Percentiles rank a stretch among this genome's conserved stretches.
These are phyloP conservation scores for Nakazawaea wyomingensis DNA, from an alignment of 805 yeast genomes.

Conservation along the genomic window DNA sequence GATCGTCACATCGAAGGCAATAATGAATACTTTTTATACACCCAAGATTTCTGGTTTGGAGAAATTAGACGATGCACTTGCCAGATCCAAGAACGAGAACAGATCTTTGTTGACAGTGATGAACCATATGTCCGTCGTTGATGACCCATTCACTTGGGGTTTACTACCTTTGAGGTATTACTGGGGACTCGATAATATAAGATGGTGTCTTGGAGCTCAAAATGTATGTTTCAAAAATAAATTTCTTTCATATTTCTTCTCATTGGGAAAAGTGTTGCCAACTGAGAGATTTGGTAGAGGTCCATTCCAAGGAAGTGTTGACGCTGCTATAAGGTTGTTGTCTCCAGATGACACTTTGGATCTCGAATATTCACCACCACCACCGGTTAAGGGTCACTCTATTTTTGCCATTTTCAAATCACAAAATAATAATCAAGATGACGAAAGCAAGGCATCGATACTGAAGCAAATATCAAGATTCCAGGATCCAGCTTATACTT, in stretches of 20 bases:
- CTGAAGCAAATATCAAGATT: slow-evolving; percentile 16
- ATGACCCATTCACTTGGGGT: slow-evolving; percentile 91
- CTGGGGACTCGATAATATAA: slow-evolving; percentile 54
- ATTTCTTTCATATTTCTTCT: slow-evolving; percentile 56
- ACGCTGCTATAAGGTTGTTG: slow-evolving; percentile 75
- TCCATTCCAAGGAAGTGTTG: slow-evolving; percentile 86
- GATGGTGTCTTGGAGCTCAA: slow-evolving; percentile 95
- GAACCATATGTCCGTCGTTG: slow-evolving; percentile 91
- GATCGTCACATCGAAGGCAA: slow-evolving; percentile 57
- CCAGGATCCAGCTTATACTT: slow-evolving; percentile 30
- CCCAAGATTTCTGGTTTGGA: slow-evolving; percentile 60
- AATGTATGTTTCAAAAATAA: slow-evolving; percentile 75
- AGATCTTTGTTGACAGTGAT: slow-evolving; percentile 78
- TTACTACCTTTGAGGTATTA: slow-evolving; percentile 70
- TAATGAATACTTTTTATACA: slow-evolving; percentile 57
- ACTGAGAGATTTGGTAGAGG: slow-evolving; percentile 89
- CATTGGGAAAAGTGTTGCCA: slow-evolving; percentile 82
- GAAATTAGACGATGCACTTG: slow-evolving; percentile 57
- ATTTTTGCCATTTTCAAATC: too few relatives aligned
- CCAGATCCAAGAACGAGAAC: slow-evolving; percentile 58
- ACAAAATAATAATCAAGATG: too few relatives aligned
- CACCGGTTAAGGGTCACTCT: not conserved
- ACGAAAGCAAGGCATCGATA: slow-evolving; percentile 7
- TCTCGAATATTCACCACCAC: slow-evolving; percentile 30
- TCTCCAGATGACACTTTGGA: slow-evolving; percentile 72